Conservation (phyloP, 139 green algal genomes). For the Yamagishiella unicocca region DNA sequence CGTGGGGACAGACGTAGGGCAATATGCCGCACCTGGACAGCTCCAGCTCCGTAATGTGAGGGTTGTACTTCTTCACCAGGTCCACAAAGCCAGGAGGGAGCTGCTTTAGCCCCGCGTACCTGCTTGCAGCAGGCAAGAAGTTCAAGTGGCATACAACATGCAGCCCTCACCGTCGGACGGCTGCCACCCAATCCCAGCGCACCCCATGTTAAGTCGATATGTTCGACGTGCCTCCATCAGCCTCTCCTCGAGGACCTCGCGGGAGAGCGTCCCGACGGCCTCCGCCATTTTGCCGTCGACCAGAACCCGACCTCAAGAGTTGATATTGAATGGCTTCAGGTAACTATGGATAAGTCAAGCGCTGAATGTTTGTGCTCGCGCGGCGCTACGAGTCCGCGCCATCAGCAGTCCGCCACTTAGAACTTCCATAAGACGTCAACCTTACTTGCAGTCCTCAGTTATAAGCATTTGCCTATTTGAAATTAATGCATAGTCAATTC, state of each 20-base stretch:
- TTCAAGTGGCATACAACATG: neutral
- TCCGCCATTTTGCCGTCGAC: neutral
- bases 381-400: too few species aligned
- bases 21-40: conserved; percentile 79
- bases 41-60: conserved; percentile 82
- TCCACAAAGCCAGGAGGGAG: conserved; percentile 71
- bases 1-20: too few species aligned
- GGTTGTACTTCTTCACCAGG: conserved; percentile 73
- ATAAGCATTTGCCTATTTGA: too few species aligned
- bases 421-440: too few species aligned
- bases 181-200: too few species aligned
- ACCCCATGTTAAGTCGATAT: conserved; percentile 82
- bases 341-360: neutral
- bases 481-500: too few species aligned
- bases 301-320: neutral
- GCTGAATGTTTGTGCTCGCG: too few species aligned
- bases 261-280: conserved; percentile 10
- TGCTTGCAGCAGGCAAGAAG: conserved; percentile 57
- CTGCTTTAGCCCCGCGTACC: conserved; percentile 69
- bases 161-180: neutral
- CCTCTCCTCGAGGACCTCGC: conserved; percentile 66
- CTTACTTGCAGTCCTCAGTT: too few species aligned
- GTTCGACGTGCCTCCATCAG: conserved; percentile 74
- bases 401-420: too few species aligned
- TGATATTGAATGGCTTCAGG: neutral